Evolutionary conservation across 805 yeast genomes (phyloP).

Genomic region (Saccharomycopsis amapae): DNA sequence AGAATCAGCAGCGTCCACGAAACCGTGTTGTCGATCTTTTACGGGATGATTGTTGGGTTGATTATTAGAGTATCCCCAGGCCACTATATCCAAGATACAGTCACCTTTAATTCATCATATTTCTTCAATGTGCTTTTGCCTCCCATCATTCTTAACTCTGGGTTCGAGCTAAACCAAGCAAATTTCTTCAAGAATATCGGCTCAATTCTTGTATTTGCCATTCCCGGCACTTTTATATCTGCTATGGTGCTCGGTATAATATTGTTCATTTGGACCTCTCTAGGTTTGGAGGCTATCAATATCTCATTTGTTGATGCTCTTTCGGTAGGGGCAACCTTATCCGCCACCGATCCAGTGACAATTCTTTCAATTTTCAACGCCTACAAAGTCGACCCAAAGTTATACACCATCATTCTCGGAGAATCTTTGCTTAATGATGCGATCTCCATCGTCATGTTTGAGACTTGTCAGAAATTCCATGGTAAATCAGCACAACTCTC

Average conservation of each 20-base stretch:
- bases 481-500: conserved; percentile 72
- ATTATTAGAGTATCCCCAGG: conserved; percentile 90
- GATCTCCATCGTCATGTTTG: conserved; percentile 97
- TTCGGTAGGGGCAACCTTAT: conserved; percentile 94
- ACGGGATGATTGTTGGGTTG: conserved; percentile 94
- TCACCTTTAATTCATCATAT: conserved; percentile 88
- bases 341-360: conserved; percentile 98
- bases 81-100: conserved; percentile 94
- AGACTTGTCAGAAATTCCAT: conserved; percentile 93
- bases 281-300: conserved; percentile 83
- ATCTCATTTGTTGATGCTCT: conserved; percentile 95
- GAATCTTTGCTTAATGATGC: conserved; percentile 95
- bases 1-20: conserved; percentile 95
- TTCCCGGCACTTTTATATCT: conserved; percentile 92
- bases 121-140: conserved; percentile 92
- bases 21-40: conserved; percentile 90
- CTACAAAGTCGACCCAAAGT: conserved; percentile 94
- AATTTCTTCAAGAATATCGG: conserved; percentile 91
- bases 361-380: conserved; percentile 94
- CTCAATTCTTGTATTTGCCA: conserved; percentile 86
- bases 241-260: conserved; percentile 88
- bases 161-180: conserved; percentile 93
- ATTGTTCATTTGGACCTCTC: conserved; percentile 79
- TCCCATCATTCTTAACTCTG: conserved; percentile 92
- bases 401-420: conserved; percentile 95